Evolutionary conservation across 192 early-diverging fungal genomes (phyloP), one percentile per base, ranked within the genome.

Genomic region (Spizellomyces punctatus): DNA sequence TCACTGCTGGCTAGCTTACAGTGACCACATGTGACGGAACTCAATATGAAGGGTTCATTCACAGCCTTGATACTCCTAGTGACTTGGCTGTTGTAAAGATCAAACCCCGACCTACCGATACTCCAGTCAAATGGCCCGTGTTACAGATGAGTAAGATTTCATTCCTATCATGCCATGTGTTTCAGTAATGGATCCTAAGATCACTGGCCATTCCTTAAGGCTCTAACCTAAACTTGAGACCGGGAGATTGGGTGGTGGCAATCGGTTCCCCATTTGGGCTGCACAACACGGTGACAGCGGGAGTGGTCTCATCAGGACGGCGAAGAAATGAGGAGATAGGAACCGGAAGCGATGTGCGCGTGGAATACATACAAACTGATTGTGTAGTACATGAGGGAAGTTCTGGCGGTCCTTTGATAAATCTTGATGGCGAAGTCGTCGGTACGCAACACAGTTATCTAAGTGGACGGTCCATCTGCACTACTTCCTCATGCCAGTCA

Each of bases 201-300:
- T 36, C 27, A 36, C 27, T n/a, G n/a, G n/a, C n/a, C n/a, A n/a
- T n/a, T 22, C 59, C 1, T 17, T 36, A 14, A 61, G 59, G 63
- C 62, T 63, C 62, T 21, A 72, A 72, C 63, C 49, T 72, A 46
- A 36, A 64, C 63, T 42, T 72, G 36, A 55, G 71, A 58, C 59
- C 52, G 6, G 81, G 84, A 7, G 81, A 85, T 49, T 83, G 78
- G 78, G 78, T 79, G 2, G 59, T 83, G 10, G 72, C 81, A 6
- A 80, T 85, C 42, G 84, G 84, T n/a, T 84, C 76, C 10, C 84
- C 84, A 7, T 78, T 85, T 61, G 84, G 84, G 19, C 70, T 85
- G 14, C 72, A 75, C 17, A 81, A 83, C 61, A 85, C 84, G 6
- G 79, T 85, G 19, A 85, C 84, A 5, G 78, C 76, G 9, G 84